These are phyloP conservation scores for Phaffomyces antillensis DNA, from an alignment of 805 yeast genomes.

Conservation along the genomic window DNA sequence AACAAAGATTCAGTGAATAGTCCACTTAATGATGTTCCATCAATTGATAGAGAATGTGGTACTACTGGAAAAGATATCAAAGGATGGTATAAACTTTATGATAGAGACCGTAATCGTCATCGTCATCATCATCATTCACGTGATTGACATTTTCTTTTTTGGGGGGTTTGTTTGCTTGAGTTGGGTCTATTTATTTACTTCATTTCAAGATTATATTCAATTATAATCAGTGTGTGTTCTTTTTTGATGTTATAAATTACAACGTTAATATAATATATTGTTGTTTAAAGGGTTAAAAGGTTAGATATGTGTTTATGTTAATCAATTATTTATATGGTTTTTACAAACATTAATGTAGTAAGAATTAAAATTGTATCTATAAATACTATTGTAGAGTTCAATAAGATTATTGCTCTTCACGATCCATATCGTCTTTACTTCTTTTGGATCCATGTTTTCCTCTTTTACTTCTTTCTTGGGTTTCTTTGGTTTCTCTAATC, in stretches of 20 bases:
- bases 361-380: too few species aligned
- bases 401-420: slow-evolving; percentile 15
- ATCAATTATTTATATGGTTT: too few species aligned
- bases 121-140: not conserved
- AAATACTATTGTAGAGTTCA: too few species aligned
- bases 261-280: too few species aligned
- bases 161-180: not conserved
- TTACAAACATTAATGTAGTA: too few species aligned
- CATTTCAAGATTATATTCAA: too few species aligned
- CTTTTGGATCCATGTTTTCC: slow-evolving; percentile 7
- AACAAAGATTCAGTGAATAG: slow-evolving; percentile 1
- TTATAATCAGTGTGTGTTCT: too few species aligned
- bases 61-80: slow-evolving; percentile 21
- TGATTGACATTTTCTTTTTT: not conserved
- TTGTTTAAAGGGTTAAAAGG: too few species aligned
- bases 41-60: slow-evolving; percentile 16
- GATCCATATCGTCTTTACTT: slow-evolving; percentile 19
- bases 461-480: slow-evolving; percentile 17
- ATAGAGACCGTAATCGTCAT: not conserved
- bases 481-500: slow-evolving; percentile 37
- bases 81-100: slow-evolving; percentile 18
- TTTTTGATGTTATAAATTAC: not conserved
- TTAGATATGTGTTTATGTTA: too few species aligned
- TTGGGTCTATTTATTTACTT: not conserved
- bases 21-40: not conserved